phyloP scores from a whole-genome alignment of 768 basidiomycete genomes.

The Tulasnella sp. region DNA sequence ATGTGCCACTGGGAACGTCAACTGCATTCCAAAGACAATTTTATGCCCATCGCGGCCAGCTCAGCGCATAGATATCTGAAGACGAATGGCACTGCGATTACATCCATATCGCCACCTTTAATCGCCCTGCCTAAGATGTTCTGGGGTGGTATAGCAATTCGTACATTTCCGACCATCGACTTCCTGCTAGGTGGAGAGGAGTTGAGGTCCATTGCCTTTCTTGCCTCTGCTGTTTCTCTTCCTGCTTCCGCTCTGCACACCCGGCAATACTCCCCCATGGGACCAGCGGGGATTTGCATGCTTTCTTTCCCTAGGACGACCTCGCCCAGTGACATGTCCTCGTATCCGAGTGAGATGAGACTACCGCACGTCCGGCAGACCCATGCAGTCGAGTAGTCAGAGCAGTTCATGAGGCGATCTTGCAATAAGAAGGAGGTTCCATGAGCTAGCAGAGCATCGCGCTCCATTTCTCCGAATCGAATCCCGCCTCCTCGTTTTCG shows the following conservation, averaged over 20 bases:
- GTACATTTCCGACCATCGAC: conserved; percentile 33
- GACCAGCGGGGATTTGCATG: conserved; percentile 47
- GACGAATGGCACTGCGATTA: conserved; percentile 91
- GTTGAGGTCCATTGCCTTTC: conserved; percentile 49
- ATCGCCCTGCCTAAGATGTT: conserved; percentile 48
- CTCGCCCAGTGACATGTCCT: conserved; percentile 70
- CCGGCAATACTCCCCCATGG: conserved; percentile 88
- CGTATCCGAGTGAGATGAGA: conserved; percentile 91
- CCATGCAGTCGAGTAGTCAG: conserved; percentile 99
- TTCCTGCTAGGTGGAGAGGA: conserved; percentile 33
- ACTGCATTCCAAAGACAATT: conserved; percentile 56
- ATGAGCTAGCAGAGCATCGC: conserved; percentile 96
- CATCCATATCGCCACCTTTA: conserved; percentile 80
- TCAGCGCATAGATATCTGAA: conserved; percentile 93
- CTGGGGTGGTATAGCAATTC: conserved; percentile 54
- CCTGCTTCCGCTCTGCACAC: conserved; percentile 65
- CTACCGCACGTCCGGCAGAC: conserved; percentile 95
- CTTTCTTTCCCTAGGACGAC: conserved; percentile 40
- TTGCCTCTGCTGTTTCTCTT: conserved; percentile 47
- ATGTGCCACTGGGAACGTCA: too few species aligned
- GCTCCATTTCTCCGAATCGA: conserved; percentile 99
- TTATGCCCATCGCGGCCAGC: conserved; percentile 97
- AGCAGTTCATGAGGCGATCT: conserved; percentile 99
- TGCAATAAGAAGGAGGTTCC: conserved; percentile 97
- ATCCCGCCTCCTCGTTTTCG: conserved; percentile 98